phyloP scores from a whole-genome alignment of 73 alveolate genomes.

The Paramecium pentaurelia region DNA sequence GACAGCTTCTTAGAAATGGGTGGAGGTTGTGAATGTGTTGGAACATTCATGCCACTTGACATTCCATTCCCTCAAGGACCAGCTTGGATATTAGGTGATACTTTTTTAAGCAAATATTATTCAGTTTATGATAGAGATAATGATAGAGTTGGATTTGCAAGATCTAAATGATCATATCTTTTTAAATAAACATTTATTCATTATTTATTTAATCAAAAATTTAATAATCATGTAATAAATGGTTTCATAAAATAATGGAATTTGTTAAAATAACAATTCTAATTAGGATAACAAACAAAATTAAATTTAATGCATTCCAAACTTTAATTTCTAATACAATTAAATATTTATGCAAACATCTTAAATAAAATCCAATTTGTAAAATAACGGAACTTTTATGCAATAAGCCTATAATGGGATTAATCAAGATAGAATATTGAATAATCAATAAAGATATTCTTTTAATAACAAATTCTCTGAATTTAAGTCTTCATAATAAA shows the following conservation, averaged over 20 bases:
- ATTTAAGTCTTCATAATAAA: neutral
- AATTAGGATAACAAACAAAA: too few relatives aligned
- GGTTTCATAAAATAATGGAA: neutral
- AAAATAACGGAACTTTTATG: neutral
- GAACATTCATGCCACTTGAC: constrained; percentile 55
- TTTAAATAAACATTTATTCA: neutral
- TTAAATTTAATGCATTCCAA: neutral
- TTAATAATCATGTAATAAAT: neutral
- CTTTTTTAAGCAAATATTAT: constrained; percentile 66
- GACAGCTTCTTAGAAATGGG: constrained; percentile 48
- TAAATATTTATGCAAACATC: neutral
- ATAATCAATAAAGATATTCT: neutral
- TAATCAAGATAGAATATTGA: too few relatives aligned
- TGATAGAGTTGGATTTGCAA: constrained; percentile 74
- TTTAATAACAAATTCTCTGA: neutral
- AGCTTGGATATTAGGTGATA: constrained; percentile 70
- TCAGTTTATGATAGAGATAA: constrained; percentile 76
- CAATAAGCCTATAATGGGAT: neutral
- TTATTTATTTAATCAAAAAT: neutral
- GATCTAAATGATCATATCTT: constrained; percentile 34
- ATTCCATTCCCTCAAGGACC: constrained; percentile 48
- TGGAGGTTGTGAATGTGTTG: neutral
- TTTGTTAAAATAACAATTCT: neutral
- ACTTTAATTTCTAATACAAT: too few relatives aligned
- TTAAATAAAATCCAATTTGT: neutral